phyloP scores from a whole-genome alignment of 306 rosid species.

The Crataegus laevigata region DNA sequence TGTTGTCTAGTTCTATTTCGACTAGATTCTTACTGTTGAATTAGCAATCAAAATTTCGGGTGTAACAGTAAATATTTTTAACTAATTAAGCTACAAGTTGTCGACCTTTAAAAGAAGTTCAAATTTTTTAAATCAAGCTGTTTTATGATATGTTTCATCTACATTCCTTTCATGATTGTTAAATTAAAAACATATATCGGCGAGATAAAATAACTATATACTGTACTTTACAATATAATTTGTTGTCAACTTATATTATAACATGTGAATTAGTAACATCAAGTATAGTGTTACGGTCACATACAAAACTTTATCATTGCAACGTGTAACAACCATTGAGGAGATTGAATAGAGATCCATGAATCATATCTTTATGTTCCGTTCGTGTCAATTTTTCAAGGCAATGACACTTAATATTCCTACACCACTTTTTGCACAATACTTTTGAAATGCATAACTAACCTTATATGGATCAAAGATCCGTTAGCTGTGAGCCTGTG shows the following conservation, averaged over 20 bases:
- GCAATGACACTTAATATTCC: background rate
- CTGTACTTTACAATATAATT: no score
- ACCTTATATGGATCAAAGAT: background rate
- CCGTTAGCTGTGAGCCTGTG: background rate
- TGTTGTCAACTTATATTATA: background rate
- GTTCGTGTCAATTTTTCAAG: background rate
- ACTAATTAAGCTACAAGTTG: background rate
- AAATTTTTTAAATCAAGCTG: background rate
- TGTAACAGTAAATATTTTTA: background rate
- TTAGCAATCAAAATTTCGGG: background rate
- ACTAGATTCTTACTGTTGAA: background rate
- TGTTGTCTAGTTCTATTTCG: background rate
- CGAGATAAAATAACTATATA: no score
- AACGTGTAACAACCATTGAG: background rate
- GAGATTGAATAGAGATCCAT: background rate
- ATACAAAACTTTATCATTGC: background rate
- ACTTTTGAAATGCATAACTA: background rate
- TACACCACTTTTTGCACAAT: background rate
- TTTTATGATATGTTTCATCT: background rate
- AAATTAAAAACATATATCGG: no score
- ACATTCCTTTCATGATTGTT: no score
- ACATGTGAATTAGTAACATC: no score
- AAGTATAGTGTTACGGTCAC: background rate
- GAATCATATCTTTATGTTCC: background rate
- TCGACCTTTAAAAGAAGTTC: background rate